Base-by-base conservation (phyloP, 768 basidiomycete genomes). In the Lentinula aciculospora region DNA sequence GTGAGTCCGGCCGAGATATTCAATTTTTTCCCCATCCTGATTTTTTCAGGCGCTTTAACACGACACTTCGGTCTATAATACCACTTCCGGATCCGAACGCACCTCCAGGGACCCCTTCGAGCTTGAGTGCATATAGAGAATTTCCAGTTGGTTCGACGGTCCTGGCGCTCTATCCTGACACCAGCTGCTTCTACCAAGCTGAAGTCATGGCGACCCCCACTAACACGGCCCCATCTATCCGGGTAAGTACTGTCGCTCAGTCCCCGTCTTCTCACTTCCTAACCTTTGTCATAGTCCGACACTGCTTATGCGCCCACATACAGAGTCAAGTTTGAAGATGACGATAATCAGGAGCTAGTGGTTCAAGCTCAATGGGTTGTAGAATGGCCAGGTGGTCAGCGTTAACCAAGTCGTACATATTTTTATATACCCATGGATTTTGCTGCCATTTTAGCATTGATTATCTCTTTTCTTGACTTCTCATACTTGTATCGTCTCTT, bases 151-250 rank as follows among this genome's bases (percentile, higher is more conserved):
- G 89, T 3, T 83, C 86, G 21, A 88, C 79, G 0, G 92, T 94
- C 9, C 82, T 94, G 81, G 92, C 89, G 1, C 74, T 93, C n/a
- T 94, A 92, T 70, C 92, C 92, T 0, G 92, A 94, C 66, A 94
- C 92, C 0, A 93, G 89, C 63, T 92, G 89, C 67, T 94, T 94
- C 74, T 94, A 94, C 65, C 86, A 88, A 27, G 92, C 92, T 6
- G 88, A 91, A 65, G 90, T 94, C 5, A 77, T 91, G 46, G 77
- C 82, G n/a, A 81, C 83, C 9, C 90, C 89, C 8, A 75, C 70
- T 60, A 71, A 76, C 50, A 66, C 74, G 55, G 72, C 73, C 45
- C 68, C 69, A 21, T 62, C 65, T 32, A 72, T 73, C 50, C 68
- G 72, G 56, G 74, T 77, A 60, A 62, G 72, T 61, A 19, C 19